Base-by-base conservation (phyloP, 1,284 basidiomycete genomes). In the Moesziomyces sp. region DNA sequence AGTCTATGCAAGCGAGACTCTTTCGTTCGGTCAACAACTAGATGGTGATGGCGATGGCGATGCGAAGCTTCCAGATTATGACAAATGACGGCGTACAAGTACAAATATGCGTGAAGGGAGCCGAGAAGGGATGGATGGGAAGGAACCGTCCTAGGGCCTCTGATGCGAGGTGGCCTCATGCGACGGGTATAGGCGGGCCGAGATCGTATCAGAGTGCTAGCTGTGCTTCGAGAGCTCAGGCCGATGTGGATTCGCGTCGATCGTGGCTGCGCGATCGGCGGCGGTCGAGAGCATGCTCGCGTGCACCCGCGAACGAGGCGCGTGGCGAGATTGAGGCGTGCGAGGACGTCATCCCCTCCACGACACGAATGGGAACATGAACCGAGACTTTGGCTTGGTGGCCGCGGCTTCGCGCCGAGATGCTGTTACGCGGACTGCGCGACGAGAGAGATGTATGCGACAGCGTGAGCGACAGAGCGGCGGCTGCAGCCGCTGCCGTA, bases 341-440 rank as follows among this genome's bases (percentile, higher is more conserved):
- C 6, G 47, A 44, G 3, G 45, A 46, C 28, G 57, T 46, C 16
- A 54, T 33, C 52, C 57, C 64, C 21, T 63, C 58, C 3, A 56
- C 49, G 18, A 65, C 57, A 33, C 53, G 57, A 26, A 60, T 58
- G 16, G 63, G 60, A 13, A 74, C 61, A 21, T 69, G 65, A 21
- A 74, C 60, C 19, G 59, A 61, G 2, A 59, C 52, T 48, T 61
- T 65, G 54, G 63, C 28, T 42, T 51, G 55, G n/a, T 59, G 54
- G 7, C 51, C 54, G 14, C 62, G 58, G 0, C 60, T 54, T 19
- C 62, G 62, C 19, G 58, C 62, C 18, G 68, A 65, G 44, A 71
- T 65, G 68, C 62, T 71, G 62, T 28, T 65, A 51, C 62, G 62
- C 19, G 68, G 68, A 53, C 68, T 71, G 33, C 52, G 53, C 18